phyloP scores from a whole-genome alignment of 192 early-diverging fungal species.

The Kappamyces sp. region DNA sequence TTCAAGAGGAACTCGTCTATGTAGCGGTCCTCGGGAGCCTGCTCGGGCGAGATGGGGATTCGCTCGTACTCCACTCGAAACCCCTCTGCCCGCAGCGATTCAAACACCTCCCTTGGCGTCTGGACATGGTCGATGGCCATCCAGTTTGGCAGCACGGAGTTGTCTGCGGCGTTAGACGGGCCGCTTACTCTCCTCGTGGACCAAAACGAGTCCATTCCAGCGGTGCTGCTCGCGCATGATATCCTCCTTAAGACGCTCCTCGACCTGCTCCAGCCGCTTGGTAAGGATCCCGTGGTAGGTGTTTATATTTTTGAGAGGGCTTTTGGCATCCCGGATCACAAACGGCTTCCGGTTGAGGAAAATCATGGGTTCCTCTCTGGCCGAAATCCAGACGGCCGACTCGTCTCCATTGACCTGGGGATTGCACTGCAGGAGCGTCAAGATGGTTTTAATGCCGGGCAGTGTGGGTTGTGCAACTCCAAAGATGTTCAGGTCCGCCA shows the following conservation, averaged over 20 bases:
- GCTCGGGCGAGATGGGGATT: constrained; percentile 55
- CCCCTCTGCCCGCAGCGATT: constrained; percentile 22
- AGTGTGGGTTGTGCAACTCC: constrained; percentile 61
- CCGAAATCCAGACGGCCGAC: constrained; percentile 27
- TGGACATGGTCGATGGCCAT: constrained; percentile 48
- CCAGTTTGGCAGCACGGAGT: constrained; percentile 50
- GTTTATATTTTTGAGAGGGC: constrained; percentile 47
- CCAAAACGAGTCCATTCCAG: constrained; percentile 48
- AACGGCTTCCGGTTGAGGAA: constrained; percentile 59
- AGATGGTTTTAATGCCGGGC: constrained; percentile 47
- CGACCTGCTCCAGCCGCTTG: constrained; percentile 49
- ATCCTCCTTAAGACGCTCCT: constrained; percentile 55
- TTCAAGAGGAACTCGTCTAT: constrained; percentile 54
- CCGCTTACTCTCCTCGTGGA: constrained; percentile 49
- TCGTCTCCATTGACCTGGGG: constrained; percentile 18
- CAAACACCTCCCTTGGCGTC: constrained; percentile 55
- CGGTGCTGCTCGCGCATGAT: constrained; percentile 38
- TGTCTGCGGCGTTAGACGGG: constrained; percentile 14
- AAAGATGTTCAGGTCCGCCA: constrained; percentile 50
- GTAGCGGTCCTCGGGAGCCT: constrained; percentile 55
- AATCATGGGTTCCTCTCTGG: constrained; percentile 46
- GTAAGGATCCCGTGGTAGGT: constrained; percentile 50
- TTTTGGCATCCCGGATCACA: constrained; percentile 48
- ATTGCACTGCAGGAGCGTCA: constrained; percentile 48
- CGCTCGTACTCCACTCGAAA: constrained; percentile 49